These are phyloP conservation scores for Gyrodon lividus DNA, from an alignment of 768 basidiomycete genomes.

Conservation along the genomic window DNA sequence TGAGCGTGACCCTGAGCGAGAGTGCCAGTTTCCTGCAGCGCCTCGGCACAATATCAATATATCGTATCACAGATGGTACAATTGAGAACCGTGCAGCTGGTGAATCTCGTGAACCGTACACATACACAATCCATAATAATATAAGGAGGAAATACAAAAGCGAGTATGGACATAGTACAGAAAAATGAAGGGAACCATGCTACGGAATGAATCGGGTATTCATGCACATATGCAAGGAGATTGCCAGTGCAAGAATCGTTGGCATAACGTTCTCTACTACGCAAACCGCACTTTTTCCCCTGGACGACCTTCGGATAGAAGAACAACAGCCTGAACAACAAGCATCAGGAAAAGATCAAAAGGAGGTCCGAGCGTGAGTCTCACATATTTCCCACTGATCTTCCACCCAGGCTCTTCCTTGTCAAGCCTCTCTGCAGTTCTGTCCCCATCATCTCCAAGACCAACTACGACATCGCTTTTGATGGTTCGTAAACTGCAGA, in stretches of 20 bases:
- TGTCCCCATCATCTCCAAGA: slow-evolving; percentile 65
- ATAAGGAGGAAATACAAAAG: not conserved
- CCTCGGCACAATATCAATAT: no score
- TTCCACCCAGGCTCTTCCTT: slow-evolving; percentile 91
- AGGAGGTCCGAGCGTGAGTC: slow-evolving; percentile 29
- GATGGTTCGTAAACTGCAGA: slow-evolving; percentile 87
- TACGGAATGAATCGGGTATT: not conserved
- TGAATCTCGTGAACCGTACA: no score
- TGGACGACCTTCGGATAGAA: slow-evolving; percentile 84
- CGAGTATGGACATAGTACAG: not conserved
- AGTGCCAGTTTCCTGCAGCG: no score
- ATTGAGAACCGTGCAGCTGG: no score
- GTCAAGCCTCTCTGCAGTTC: slow-evolving; percentile 76
- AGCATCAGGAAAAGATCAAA: slow-evolving; percentile 15
- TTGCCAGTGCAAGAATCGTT: not conserved
- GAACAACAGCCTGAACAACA: slow-evolving; percentile 68
- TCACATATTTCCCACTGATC: slow-evolving; percentile 94
- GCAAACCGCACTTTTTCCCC: slow-evolving; percentile 85
- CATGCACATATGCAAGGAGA: no score
- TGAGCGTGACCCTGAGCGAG: no score
- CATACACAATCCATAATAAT: not conserved
- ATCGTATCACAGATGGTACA: no score
- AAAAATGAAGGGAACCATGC: not conserved
- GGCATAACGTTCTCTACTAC: slow-evolving; percentile 22
- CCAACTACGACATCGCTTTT: slow-evolving; percentile 96